Conservation (phyloP, 768 basidiomycete genomes). For the Calocybe gangraenosa region DNA sequence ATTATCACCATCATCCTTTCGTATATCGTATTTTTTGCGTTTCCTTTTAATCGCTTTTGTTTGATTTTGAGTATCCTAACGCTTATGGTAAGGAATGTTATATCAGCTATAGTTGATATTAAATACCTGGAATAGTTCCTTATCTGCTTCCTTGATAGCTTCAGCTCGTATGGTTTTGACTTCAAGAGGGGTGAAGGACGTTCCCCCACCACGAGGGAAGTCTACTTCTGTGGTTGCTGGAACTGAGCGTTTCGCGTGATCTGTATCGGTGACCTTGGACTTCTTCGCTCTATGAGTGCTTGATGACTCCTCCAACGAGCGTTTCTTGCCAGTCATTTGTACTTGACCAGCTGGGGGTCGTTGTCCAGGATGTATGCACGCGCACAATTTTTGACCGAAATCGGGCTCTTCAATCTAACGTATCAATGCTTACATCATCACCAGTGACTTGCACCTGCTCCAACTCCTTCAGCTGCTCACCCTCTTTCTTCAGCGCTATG, state of each 20-base stretch:
- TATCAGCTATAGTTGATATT: neutral
- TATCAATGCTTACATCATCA: slow-evolving; percentile 20
- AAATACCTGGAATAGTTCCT: slow-evolving; percentile 69
- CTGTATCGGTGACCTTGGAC: slow-evolving; percentile 38
- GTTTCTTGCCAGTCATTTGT: slow-evolving; percentile 63
- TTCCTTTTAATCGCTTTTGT: slow-evolving; percentile 42
- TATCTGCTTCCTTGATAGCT: slow-evolving; percentile 78
- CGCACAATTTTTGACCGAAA: slow-evolving; percentile 20
- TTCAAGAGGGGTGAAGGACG: slow-evolving; percentile 82
- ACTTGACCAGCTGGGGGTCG: neutral
- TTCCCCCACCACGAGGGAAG: slow-evolving; percentile 95
- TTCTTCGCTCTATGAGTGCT: slow-evolving; percentile 56
- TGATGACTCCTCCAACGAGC: slow-evolving; percentile 50
- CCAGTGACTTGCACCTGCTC: neutral
- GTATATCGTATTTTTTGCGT: slow-evolving; percentile 41
- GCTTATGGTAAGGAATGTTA: slow-evolving; percentile 11
- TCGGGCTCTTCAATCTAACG: slow-evolving; percentile 13
- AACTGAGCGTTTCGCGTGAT: slow-evolving; percentile 21
- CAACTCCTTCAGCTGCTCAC: neutral
- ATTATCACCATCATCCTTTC: slow-evolving; percentile 22
- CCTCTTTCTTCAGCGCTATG: slow-evolving; percentile 21
- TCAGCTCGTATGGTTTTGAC: slow-evolving; percentile 84
- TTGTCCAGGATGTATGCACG: slow-evolving; percentile 4
- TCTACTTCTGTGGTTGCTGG: slow-evolving; percentile 57
- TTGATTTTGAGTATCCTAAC: slow-evolving; percentile 36